These are phyloP conservation scores for Populus pruinosa DNA, from an alignment of 345 rosid genomes.

Conservation along the genomic window DNA sequence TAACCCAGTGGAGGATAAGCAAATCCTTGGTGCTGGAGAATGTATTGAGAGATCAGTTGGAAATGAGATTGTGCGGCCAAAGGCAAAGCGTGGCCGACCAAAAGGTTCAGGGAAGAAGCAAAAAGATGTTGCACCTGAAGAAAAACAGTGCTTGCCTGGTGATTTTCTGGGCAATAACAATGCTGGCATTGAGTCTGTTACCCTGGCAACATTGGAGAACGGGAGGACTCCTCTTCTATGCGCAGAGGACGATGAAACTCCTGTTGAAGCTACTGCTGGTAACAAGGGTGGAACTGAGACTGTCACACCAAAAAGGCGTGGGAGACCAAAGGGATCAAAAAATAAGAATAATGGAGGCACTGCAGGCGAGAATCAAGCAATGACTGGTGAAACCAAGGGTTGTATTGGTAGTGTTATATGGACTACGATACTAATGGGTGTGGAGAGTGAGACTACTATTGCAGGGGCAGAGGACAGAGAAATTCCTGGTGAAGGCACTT, in stretches of 20 bases:
- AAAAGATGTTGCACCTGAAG: neutral
- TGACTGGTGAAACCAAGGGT: neutral
- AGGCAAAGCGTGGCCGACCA: neutral
- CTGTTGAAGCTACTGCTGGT: too few relatives aligned
- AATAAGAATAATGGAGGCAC: neutral
- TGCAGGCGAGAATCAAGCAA: neutral
- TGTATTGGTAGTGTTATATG: neutral
- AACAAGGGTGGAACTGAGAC: neutral
- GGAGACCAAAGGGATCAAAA: constrained; percentile 29
- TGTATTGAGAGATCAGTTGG: neutral
- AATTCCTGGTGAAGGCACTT: neutral
- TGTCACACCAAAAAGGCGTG: constrained; percentile 10
- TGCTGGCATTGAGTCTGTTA: neutral
- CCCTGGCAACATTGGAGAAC: neutral
- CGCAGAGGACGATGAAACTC: neutral
- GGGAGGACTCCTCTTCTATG: neutral
- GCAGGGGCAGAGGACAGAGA: neutral
- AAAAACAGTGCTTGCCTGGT: constrained; percentile 1
- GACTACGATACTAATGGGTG: neutral
- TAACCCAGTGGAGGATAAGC: neutral
- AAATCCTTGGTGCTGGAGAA: neutral
- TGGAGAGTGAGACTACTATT: neutral
- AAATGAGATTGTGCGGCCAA: neutral
- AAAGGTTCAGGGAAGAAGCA: neutral
- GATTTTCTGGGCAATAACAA: neutral